These are phyloP conservation scores for Helminthosporium solani DNA, from an alignment of 2,329 filamentous ascomycete genomes.

Conservation along the genomic window DNA sequence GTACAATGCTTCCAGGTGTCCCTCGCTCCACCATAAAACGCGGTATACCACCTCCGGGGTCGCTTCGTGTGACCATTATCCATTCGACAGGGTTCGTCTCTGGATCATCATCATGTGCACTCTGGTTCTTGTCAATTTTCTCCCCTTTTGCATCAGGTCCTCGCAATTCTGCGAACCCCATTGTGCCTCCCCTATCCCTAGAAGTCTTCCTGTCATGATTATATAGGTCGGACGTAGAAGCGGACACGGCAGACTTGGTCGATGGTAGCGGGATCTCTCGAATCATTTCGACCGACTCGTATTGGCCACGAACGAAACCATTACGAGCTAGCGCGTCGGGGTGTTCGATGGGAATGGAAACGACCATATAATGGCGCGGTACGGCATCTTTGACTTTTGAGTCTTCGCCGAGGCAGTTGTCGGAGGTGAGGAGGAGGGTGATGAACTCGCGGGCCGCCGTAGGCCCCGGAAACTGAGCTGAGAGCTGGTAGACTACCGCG, in stretches of 20 bases:
- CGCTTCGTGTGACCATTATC: conserved; percentile 89
- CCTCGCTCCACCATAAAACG: conserved; percentile 89
- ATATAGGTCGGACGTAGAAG: conserved; percentile 25
- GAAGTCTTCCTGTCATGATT: conserved; percentile 15
- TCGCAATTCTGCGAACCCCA: conserved; percentile 45
- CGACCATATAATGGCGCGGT: conserved; percentile 76
- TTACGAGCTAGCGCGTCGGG: conserved; percentile 67
- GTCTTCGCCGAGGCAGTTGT: conserved; percentile 51
- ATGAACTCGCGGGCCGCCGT: conserved; percentile 88
- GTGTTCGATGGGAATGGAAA: conserved; percentile 82
- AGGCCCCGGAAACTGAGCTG: conserved; percentile 86
- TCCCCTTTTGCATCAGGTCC: conserved; percentile 42
- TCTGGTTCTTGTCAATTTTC: conserved; percentile 27
- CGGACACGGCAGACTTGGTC: conserved; percentile 40
- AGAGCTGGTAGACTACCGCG: conserved; percentile 72
- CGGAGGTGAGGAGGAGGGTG: conserved; percentile 70
- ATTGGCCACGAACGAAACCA: conserved; percentile 79
- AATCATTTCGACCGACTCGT: conserved; percentile 90
- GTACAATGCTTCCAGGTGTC: conserved; percentile 76
- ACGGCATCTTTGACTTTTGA: conserved; percentile 44
- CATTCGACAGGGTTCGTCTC: conserved; percentile 74
- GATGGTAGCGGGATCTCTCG: conserved; percentile 68
- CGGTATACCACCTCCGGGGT: conserved; percentile 84
- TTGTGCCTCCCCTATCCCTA: conserved; percentile 43
- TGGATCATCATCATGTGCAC: conserved; percentile 41